phyloP scores from a whole-genome alignment of 1,139 yeast species.

The Pichia sp. region DNA sequence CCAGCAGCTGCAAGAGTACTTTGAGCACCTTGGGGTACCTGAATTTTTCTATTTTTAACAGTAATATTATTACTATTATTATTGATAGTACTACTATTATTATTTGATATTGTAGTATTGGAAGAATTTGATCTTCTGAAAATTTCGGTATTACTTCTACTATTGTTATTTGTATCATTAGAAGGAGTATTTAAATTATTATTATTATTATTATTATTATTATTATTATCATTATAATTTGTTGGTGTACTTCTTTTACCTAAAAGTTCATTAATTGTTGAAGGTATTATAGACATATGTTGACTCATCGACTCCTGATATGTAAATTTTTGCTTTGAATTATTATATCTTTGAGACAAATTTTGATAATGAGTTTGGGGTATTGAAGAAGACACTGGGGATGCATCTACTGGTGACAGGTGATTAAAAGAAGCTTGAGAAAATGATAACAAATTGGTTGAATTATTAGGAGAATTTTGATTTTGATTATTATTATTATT shows the following conservation, averaged over 20 bases:
- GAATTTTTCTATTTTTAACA: conserved; percentile 16
- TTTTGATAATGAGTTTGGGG: conserved; percentile 16
- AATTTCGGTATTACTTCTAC: too few relatives aligned
- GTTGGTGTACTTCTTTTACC: conserved; percentile 6
- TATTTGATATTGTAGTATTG: background rate
- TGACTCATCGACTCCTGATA: conserved; percentile 16
- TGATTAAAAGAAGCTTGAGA: conserved; percentile 17
- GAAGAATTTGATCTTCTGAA: background rate
- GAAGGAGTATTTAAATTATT: background rate
- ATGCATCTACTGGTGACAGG: conserved; percentile 14
- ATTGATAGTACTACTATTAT: background rate
- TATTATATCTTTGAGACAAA: conserved; percentile 15
- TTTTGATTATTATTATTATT: conserved; percentile 1
- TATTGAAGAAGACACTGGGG: conserved; percentile 7
- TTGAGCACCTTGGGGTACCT: conserved; percentile 70
- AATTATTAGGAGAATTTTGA: background rate
- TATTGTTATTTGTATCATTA: too few relatives aligned
- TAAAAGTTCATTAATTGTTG: conserved; percentile 26
- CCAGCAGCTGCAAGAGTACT: conserved; percentile 59
- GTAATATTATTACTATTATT: too few relatives aligned
- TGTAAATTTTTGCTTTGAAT: conserved; percentile 13
- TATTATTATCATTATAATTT: background rate
- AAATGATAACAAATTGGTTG: conserved; percentile 8
- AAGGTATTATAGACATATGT: conserved; percentile 22
- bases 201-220: background rate